Conservation (phyloP, 306 rosid species). For the Cyamopsis tetragonoloba region DNA sequence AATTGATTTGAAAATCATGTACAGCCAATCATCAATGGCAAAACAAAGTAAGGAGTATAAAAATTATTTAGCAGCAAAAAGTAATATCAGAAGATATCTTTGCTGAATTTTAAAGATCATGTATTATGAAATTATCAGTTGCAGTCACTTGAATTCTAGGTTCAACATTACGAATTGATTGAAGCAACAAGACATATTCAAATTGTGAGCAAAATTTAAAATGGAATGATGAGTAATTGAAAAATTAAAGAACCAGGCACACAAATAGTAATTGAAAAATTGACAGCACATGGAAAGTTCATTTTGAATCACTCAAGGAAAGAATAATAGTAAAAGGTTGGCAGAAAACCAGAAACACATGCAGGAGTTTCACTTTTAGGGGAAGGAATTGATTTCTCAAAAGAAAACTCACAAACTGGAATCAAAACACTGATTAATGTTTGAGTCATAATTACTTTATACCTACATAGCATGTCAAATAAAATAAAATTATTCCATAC, state of each 20-base stretch:
- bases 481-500: background rate
- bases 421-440: background rate
- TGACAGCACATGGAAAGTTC: background rate
- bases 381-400: background rate
- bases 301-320: background rate
- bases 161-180: background rate
- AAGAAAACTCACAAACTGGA: background rate
- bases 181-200: background rate
- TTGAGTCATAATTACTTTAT: constrained; percentile 3
- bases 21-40: background rate
- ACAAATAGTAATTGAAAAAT: background rate
- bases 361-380: background rate
- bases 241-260: background rate
- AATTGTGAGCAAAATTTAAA: background rate
- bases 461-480: background rate
- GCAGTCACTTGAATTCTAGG: background rate
- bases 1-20: background rate
- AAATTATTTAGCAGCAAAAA: background rate
- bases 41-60: background rate
- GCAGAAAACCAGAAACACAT: background rate
- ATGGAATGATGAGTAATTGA: background rate
- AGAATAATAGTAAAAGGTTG: background rate
- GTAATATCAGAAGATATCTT: background rate
- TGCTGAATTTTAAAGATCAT: background rate
- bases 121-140: background rate